These are phyloP conservation scores for Corrigiola litoralis DNA, from an alignment of 179 eudicot species.

Conservation along the genomic window DNA sequence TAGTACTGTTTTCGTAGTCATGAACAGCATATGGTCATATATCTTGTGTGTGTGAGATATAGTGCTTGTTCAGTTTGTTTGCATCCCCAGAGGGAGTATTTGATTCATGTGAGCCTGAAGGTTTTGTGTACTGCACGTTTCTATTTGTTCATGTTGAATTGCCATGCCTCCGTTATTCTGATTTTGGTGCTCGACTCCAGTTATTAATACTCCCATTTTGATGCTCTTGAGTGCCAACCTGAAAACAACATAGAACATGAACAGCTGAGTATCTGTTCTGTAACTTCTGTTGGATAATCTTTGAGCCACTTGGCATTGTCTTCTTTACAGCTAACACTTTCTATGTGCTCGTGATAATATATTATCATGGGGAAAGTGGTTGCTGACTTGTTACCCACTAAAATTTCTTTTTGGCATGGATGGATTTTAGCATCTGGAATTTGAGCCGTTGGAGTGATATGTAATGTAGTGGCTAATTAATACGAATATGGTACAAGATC, in stretches of 20 bases:
- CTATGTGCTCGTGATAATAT: background rate
- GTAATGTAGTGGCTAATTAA: too few species aligned
- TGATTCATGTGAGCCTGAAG: slow-evolving; percentile 15
- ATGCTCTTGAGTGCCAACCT: too few species aligned
- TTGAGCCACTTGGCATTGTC: too few species aligned
- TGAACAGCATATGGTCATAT: slow-evolving; percentile 3
- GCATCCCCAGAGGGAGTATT: slow-evolving; percentile 6
- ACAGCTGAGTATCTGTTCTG: too few species aligned
- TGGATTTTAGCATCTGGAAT: slow-evolving; percentile 4
- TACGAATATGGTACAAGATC: too few species aligned
- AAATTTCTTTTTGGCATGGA: background rate
- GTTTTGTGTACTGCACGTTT: background rate
- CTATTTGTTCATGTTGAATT: too few species aligned
- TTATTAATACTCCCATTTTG: too few species aligned
- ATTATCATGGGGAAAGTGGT: slow-evolving; percentile 1
- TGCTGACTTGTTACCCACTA: slow-evolving; percentile 10
- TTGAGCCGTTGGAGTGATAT: background rate
- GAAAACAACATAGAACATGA: too few species aligned
- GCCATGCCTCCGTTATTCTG: too few species aligned
- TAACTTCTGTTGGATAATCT: too few species aligned
- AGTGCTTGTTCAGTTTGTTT: slow-evolving; percentile 11
- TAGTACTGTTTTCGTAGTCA: slow-evolving; percentile 5
- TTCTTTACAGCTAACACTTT: too few species aligned
- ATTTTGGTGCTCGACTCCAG: too few species aligned
- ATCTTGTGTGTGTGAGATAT: slow-evolving; percentile 20